Conservation (phyloP, 2,329 filamentous ascomycete species). For the Aspergillus unguis region DNA sequence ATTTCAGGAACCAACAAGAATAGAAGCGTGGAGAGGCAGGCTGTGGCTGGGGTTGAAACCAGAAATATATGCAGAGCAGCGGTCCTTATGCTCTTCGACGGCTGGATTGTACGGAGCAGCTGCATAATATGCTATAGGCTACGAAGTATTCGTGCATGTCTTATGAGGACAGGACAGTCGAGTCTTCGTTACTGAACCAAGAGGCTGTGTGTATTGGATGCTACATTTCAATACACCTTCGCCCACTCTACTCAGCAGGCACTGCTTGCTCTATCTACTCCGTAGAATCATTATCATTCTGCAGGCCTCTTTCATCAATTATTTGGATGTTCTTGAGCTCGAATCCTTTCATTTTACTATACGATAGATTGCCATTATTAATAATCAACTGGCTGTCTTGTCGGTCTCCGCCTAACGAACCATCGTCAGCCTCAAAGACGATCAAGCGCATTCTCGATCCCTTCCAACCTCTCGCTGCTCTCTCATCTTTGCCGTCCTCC, state of each 20-base stretch:
- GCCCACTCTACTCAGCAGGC: neutral
- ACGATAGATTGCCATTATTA: neutral
- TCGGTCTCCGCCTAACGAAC: neutral
- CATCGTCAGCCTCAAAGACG: constrained; percentile 2
- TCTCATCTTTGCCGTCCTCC: constrained; percentile 8
- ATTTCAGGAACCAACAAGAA: constrained; percentile 6
- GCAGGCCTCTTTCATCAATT: too few species aligned
- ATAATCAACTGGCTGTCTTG: neutral
- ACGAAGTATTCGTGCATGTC: too few species aligned
- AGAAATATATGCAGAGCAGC: neutral
- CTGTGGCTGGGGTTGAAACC: neutral
- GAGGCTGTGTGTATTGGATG: neutral
- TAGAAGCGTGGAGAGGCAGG: neutral
- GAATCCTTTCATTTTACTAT: too few species aligned
- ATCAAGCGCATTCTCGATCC: constrained; percentile 8
- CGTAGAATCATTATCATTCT: too few species aligned
- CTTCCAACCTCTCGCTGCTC: neutral
- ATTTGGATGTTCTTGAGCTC: too few species aligned
- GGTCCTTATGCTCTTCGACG: neutral
- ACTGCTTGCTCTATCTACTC: too few species aligned
- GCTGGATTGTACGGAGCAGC: too few species aligned
- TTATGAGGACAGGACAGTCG: too few species aligned
- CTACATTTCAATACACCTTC: constrained; percentile 1
- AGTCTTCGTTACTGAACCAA: neutral
- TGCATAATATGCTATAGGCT: too few species aligned